Evolutionary conservation across 768 basidiomycete genomes (phyloP).

Genomic region (Boletellus sp.): DNA sequence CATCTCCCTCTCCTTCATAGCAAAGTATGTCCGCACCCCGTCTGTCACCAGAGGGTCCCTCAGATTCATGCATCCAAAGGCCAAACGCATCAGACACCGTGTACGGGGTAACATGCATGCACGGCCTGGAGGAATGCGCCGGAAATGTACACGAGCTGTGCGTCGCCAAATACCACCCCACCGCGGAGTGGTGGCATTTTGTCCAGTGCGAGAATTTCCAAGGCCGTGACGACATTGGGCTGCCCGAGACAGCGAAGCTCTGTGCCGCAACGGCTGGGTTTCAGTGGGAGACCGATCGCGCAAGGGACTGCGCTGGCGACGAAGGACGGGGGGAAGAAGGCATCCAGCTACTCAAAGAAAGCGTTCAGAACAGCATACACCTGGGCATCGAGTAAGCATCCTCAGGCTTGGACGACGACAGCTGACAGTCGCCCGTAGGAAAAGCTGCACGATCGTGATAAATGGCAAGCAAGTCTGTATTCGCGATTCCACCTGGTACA

Average conservation of each 20-base stretch:
- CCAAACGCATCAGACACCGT: slow-evolving; percentile 58
- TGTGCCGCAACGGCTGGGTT: slow-evolving; percentile 65
- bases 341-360: slow-evolving; percentile 57
- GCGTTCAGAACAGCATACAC: slow-evolving; percentile 40
- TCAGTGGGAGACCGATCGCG: slow-evolving; percentile 62
- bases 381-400: slow-evolving; percentile 55
- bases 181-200: slow-evolving; percentile 76
- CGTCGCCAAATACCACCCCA: slow-evolving; percentile 54
- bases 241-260: slow-evolving; percentile 53
- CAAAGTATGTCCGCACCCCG: slow-evolving; percentile 47
- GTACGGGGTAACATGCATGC: slow-evolving; percentile 80
- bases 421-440: slow-evolving; percentile 39
- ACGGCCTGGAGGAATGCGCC: slow-evolving; percentile 77
- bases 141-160: slow-evolving; percentile 92
- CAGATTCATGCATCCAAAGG: slow-evolving; percentile 35
- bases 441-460: slow-evolving; percentile 86
- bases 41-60: not conserved
- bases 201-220: slow-evolving; percentile 76
- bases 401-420: slow-evolving; percentile 1
- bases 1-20: slow-evolving; percentile 70
- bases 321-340: slow-evolving; percentile 65
- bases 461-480: slow-evolving; percentile 65
- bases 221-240: slow-evolving; percentile 59
- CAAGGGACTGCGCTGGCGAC: slow-evolving; percentile 55
- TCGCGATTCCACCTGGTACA: slow-evolving; percentile 73